Evolutionary conservation across 108 stramenopile species (phyloP).

Genomic region (Fistulifera solaris): DNA sequence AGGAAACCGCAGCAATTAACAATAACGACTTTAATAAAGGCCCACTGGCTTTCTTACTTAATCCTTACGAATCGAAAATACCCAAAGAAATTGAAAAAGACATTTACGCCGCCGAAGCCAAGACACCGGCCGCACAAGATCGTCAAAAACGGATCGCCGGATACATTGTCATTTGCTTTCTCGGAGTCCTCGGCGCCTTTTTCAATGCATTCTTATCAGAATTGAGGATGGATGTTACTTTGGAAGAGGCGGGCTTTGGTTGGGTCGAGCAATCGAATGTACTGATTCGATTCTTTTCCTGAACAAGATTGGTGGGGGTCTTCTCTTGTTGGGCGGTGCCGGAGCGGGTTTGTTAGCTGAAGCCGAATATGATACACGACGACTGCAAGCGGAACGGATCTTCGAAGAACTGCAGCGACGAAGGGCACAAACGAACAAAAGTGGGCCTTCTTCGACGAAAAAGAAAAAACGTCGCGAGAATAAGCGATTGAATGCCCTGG

Average conservation of each 20-base stretch:
- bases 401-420: slow-evolving; percentile 71
- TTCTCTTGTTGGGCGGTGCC: slow-evolving; percentile 47
- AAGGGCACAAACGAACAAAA: slow-evolving; percentile 16
- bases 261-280: slow-evolving; percentile 51
- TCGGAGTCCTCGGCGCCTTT: slow-evolving; percentile 30
- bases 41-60: slow-evolving; percentile 16
- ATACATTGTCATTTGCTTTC: slow-evolving; percentile 34
- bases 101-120: slow-evolving; percentile 71
- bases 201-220: slow-evolving; percentile 72
- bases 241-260: slow-evolving; percentile 55
- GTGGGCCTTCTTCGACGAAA: slow-evolving; percentile 7
- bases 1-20: background rate
- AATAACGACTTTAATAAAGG: slow-evolving; percentile 1
- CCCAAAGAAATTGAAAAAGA: slow-evolving; percentile 52
- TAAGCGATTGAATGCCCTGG: slow-evolving; percentile 55
- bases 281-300: slow-evolving; percentile 51
- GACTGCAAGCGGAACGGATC: slow-evolving; percentile 69
- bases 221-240: slow-evolving; percentile 21
- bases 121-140: slow-evolving; percentile 60
- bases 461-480: slow-evolving; percentile 49
- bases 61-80: slow-evolving; percentile 41
- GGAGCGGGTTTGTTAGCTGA: slow-evolving; percentile 55
- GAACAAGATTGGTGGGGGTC: slow-evolving; percentile 63
- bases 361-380: slow-evolving; percentile 45
- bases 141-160: slow-evolving; percentile 48